Evolutionary conservation across 2,329 filamentous ascomycete genomes (phyloP), one percentile per base, ranked within the genome.

Genomic region (Chaetomiaceae sp.): DNA sequence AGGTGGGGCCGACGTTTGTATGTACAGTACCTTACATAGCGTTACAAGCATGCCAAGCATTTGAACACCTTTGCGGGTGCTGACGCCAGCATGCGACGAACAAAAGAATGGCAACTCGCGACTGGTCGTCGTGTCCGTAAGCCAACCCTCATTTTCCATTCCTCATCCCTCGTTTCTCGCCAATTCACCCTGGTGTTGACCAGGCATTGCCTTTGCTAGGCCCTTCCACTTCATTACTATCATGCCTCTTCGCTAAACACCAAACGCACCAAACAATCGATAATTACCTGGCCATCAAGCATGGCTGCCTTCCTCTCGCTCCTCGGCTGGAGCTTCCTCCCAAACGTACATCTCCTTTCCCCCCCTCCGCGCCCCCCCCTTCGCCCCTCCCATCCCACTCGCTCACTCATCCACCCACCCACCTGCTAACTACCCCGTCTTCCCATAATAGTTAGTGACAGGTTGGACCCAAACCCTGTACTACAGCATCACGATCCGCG

Each of bases 401-500:
- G 34, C 3, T 20, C 20, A 6, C n/a, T 18, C 27, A n/a, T n/a
- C n/a, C n/a, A n/a, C n/a, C n/a, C n/a, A n/a, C n/a, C 46, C 14
- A 23, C 9, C 20, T 23, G 16, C 41, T 48, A 42, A 33, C 49
- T 54, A 23, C 44, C 57, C 58, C 54, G 65, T 58, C 23, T 21
- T 4, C 34, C 20, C 29, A 16, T 20, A 33, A 27, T 58, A 95
- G 89, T 81, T 92, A 62, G 86, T 84, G 44, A 91, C 90, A 33
- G 81, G 82, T 58, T 88, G 86, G 74, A 68, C 87, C 5, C 92
- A 97, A 69, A 79, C 79, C 57, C 75, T 95, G 62, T 94, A 90
- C 74, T 99, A 97, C 74, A 79, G 85, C 64, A 73, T 97, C 61
- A 88, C 89, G 51, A 92, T 96, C 67, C 90, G 91, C 60, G 94